Conservation (phyloP, 2,329 filamentous ascomycete species). For the Talaromyces sp. region DNA sequence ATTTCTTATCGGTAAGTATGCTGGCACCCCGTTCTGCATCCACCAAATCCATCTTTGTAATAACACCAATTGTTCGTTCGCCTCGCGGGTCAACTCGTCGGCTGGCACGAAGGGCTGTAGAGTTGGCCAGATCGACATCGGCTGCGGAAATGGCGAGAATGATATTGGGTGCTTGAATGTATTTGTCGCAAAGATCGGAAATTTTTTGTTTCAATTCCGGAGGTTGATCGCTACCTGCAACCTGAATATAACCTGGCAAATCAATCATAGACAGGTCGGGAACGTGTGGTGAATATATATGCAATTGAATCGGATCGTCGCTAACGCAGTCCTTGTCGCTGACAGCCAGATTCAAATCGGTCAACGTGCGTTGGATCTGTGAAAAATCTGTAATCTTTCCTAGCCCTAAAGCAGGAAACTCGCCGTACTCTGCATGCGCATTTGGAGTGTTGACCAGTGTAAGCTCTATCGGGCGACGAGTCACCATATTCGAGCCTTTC, state of each 20-base stretch:
- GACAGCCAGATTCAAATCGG: conserved; percentile 90
- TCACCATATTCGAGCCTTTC: conserved; percentile 99
- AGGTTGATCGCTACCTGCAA: conserved; percentile 87
- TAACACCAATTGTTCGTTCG: conserved; percentile 95
- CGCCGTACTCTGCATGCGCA: conserved; percentile 83
- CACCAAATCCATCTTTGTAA: conserved; percentile 98
- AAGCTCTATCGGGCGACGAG: conserved; percentile 88
- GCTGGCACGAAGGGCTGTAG: conserved; percentile 84
- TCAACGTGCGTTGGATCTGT: conserved; percentile 82
- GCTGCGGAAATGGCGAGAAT: conserved; percentile 96
- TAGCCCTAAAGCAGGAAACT: conserved; percentile 88
- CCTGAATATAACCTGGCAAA: conserved; percentile 95
- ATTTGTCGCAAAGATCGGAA: conserved; percentile 93
- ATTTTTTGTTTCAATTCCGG: conserved; percentile 93
- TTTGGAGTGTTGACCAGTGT: conserved; percentile 94
- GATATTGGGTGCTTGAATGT: conserved; percentile 93
- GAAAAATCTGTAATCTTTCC: conserved; percentile 86
- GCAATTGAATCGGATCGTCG: conserved; percentile 93
- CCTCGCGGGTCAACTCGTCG: conserved; percentile 89
- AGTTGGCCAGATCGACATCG: conserved; percentile 96
- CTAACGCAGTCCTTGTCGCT: conserved; percentile 89
- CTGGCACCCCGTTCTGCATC: conserved; percentile 74
- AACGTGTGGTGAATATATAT: conserved; percentile 92
- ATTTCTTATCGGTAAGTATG: conserved; percentile 85
- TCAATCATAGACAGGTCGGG: conserved; percentile 95